Evolutionary conservation across 768 basidiomycete species (phyloP).

Genomic region (Lyophyllum decastes): DNA sequence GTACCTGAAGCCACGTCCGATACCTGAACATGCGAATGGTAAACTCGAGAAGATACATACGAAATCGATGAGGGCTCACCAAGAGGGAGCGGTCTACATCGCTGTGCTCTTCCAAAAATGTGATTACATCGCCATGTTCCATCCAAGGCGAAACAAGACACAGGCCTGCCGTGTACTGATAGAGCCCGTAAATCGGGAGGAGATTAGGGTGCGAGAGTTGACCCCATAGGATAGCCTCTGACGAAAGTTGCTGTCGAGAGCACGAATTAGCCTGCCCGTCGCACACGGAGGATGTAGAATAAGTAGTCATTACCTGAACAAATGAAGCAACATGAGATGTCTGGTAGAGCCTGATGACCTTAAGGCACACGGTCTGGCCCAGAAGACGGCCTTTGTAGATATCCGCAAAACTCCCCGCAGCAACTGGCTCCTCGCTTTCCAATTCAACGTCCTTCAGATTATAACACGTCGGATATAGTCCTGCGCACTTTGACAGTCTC

Average conservation of each 20-base stretch:
- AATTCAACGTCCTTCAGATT: conserved; percentile 5
- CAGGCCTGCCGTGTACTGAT: too few relatives aligned
- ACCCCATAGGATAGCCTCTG: conserved; percentile 12
- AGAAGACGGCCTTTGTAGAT: conserved; percentile 8
- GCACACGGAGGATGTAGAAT: too few relatives aligned
- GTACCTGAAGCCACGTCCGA: conserved; percentile 33
- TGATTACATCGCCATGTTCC: conserved; percentile 30
- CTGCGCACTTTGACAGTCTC: conserved; percentile 1
- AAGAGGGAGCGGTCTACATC: too few relatives aligned
- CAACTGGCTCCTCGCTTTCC: background rate
- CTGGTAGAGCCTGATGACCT: conserved; percentile 16
- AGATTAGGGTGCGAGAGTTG: conserved; percentile 26
- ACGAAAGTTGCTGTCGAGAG: background rate
- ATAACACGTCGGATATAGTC: conserved; percentile 14
- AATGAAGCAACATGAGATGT: conserved; percentile 5
- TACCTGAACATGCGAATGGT: conserved; percentile 17
- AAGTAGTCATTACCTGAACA: background rate
- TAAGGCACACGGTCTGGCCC: conserved; percentile 10
- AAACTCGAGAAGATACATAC: background rate
- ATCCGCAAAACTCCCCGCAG: conserved; percentile 11
- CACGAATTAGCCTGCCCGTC: too few relatives aligned
- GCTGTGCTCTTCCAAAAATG: conserved; percentile 21
- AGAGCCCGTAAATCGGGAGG: too few relatives aligned
- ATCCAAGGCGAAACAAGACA: too few relatives aligned
- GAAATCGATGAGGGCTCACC: background rate